Evolutionary conservation across 2,329 filamentous ascomycete genomes (phyloP), one percentile per base, ranked within the genome.

Genomic region (Claviceps digitariae): DNA sequence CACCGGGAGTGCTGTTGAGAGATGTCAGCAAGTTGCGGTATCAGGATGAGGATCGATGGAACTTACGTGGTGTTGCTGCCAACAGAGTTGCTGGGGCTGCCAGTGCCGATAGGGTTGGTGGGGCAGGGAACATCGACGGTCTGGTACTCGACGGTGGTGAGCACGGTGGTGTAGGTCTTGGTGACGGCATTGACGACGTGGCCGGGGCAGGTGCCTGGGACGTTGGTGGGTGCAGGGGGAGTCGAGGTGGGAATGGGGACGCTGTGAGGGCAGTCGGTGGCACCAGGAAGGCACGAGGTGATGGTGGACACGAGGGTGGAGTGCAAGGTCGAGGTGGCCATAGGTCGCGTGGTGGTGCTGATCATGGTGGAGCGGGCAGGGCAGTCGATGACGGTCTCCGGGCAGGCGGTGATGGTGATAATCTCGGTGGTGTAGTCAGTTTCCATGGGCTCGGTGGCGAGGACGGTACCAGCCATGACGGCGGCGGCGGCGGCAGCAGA

Each of bases 371-470:
- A 67, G 59, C 64, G 59, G 57, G 68, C 72, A 53, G 75, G 76
- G 76, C 82, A 84, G 79, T 84, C 64, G 66, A 79, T 77, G 64
- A 82, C 78, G 55, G 73, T 73, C 52, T 76, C 71, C 55, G 69
- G 74, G 74, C 81, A 84, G 56, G 74, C 74, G 65, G 77, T 83
- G 75, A 83, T 71, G 69, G 80, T 83, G 61, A 78, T 69, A 63
- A 78, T 68, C 66, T 75, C 69, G 63, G 79, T 82, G 67, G 72
- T 67, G 74, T 76, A 81, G 70, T 78, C 71, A 65, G 78, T 75
- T 51, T 67, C 68, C 36, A 56, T 23, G 50, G 57, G 55, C 3
- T 31, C 12, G 52, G 54, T 2, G 53, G 55, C 51, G 55, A 64
- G 57, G 59, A 59, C 65, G 53, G 62, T 57, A 63, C 67, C 58